Conservation (phyloP, 2,329 filamentous ascomycete genomes). For the Colletotrichum sp. region DNA sequence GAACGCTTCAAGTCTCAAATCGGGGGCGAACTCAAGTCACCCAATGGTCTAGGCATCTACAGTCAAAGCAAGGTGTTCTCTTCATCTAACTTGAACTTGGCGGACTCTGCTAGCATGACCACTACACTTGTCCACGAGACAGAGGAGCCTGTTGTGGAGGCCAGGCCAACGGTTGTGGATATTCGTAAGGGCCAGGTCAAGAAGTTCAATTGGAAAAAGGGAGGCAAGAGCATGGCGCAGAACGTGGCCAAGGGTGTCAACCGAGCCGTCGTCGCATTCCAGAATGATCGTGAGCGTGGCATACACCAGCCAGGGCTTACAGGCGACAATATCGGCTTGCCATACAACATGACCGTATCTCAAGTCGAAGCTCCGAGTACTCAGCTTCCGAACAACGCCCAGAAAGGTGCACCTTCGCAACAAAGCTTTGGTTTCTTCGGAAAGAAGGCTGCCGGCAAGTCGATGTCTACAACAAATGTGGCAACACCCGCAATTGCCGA, state of each 20-base stretch:
- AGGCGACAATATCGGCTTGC: constrained; percentile 70
- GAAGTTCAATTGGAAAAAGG: constrained; percentile 99
- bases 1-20: constrained; percentile 87
- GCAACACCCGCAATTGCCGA: constrained; percentile 49
- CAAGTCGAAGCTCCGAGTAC: constrained; percentile 46
- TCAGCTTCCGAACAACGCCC: neutral
- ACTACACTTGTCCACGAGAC: constrained; percentile 66
- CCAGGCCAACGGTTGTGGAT: constrained; percentile 91
- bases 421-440: constrained; percentile 75
- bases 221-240: constrained; percentile 90
- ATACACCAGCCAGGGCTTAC: constrained; percentile 55
- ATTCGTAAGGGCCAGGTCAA: constrained; percentile 93
- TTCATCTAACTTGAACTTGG: constrained; percentile 54
- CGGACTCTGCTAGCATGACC: constrained; percentile 56
- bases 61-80: constrained; percentile 56
- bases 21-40: constrained; percentile 50
- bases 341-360: constrained; percentile 72
- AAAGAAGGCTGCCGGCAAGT: constrained; percentile 58
- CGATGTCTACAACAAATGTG: constrained; percentile 48
- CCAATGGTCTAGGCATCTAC: constrained; percentile 65
- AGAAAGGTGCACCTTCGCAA: neutral
- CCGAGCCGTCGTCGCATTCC: constrained; percentile 81
- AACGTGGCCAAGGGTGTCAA: constrained; percentile 94
- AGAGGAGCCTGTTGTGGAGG: constrained; percentile 71
- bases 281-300: constrained; percentile 61